Conservation (phyloP, 2,329 filamentous ascomycete genomes). For the Calonectria montana region DNA sequence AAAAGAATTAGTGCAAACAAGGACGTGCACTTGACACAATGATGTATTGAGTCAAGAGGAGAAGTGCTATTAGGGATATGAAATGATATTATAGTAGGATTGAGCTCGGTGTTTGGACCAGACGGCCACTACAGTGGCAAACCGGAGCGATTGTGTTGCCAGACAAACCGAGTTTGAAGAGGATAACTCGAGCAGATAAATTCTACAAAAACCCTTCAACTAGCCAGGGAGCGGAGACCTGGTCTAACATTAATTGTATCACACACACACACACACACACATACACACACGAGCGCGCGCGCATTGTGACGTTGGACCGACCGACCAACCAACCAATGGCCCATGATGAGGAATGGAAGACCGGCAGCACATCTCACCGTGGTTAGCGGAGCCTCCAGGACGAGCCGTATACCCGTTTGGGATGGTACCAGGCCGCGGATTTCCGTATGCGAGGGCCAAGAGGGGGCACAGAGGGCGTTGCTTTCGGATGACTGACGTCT, state of each 20-base stretch:
- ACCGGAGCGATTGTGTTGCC: background rate
- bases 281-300: background rate
- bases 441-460: background rate
- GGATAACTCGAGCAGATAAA: background rate
- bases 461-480: constrained; percentile 20
- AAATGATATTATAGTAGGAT: background rate
- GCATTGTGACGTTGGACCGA: background rate
- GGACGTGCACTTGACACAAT: background rate
- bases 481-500: constrained; percentile 24
- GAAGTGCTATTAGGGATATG: background rate
- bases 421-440: background rate
- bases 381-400: constrained; percentile 22
- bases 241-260: background rate
- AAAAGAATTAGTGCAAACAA: background rate
- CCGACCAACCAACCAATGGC: background rate
- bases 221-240: background rate
- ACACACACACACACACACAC: background rate
- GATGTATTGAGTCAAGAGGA: no score
- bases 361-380: background rate
- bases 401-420: constrained; percentile 25
- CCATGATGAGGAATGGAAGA: background rate
- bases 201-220: background rate
- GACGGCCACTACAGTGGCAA: background rate
- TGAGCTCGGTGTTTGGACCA: background rate
- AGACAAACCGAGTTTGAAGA: background rate